A percentile compares a stretch with the other conserved stretches of the same genome.
phyloP scores from a whole-genome alignment of 2,329 filamentous ascomycete species.

The Sphaerulina vaccinii region DNA sequence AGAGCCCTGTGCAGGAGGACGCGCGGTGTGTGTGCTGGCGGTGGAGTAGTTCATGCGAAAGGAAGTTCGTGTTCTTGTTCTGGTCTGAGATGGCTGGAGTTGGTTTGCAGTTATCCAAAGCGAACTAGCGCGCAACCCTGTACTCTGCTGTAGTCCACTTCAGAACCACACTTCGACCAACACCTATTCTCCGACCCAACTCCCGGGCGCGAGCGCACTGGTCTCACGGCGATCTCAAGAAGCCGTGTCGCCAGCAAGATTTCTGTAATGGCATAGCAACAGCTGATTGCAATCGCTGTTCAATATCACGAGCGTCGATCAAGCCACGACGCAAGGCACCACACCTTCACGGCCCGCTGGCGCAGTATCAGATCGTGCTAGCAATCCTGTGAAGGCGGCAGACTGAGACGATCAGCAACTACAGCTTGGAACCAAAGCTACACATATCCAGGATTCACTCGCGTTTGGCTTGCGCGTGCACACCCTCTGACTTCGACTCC shows the following conservation, averaged over 20 bases:
- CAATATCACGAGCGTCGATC: conserved; percentile 5
- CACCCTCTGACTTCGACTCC: background rate
- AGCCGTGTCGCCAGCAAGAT: conserved; percentile 5
- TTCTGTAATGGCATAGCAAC: conserved; percentile 14
- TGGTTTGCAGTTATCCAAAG: no score
- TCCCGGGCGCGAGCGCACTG: conserved; percentile 8
- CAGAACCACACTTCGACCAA: no score
- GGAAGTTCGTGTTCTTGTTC: background rate
- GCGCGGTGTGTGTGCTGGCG: conserved; percentile 7
- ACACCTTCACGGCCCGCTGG: background rate
- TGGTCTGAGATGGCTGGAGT: background rate
- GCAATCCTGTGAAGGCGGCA: background rate
- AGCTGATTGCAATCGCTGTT: background rate
- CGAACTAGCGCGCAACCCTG: no score
- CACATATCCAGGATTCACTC: background rate
- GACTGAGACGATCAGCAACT: background rate
- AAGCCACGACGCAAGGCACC: background rate
- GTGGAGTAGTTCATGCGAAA: conserved; percentile 7
- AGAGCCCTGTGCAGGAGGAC: background rate
- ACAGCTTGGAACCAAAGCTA: background rate
- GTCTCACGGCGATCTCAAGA: conserved; percentile 3
- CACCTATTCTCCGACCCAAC: background rate
- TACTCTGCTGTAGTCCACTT: no score
- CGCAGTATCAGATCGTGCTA: background rate
- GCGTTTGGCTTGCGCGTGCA: background rate